phyloP scores from a whole-genome alignment of 192 early-diverging fungal genomes.

The Coemansia sp. region DNA sequence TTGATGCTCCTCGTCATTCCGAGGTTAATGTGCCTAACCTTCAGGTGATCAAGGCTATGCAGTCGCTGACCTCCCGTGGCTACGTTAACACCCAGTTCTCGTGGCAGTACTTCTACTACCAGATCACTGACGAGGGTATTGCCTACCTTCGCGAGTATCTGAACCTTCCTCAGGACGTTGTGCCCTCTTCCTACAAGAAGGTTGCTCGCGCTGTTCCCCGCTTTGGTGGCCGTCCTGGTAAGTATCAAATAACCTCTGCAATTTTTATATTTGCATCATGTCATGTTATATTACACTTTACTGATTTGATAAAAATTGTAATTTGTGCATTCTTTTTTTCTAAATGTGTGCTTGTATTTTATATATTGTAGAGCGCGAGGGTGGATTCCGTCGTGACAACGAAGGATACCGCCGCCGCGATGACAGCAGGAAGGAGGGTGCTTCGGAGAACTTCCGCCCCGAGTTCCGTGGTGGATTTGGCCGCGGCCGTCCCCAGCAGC shows the following conservation, averaged over 20 bases:
- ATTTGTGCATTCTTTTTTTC: background rate
- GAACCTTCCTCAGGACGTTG: conserved; percentile 95
- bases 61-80: conserved; percentile 91
- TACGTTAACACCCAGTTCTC: conserved; percentile 96
- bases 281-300: background rate
- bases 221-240: conserved; percentile 67
- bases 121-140: conserved; percentile 96
- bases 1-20: conserved; percentile 90
- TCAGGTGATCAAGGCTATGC: conserved; percentile 98
- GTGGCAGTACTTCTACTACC: conserved; percentile 99
- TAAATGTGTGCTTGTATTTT: background rate
- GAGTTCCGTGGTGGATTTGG: conserved; percentile 96
- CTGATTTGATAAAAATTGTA: background rate
- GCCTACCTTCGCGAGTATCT: conserved; percentile 96
- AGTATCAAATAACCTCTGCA: conserved; percentile 38
- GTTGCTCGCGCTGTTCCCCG: conserved; percentile 69
- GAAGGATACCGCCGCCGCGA: conserved; percentile 86
- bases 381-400: conserved; percentile 69
- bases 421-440: conserved; percentile 87
- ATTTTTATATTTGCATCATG: background rate
- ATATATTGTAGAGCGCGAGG: conserved; percentile 64
- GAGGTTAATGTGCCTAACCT: conserved; percentile 98
- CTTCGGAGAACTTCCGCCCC: conserved; percentile 90
- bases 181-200: conserved; percentile 97
- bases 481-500: conserved; percentile 63